Percentiles rank a stretch among this genome's conserved stretches.
These are phyloP conservation scores for Ophiostoma ulmi DNA, from an alignment of 2,329 filamentous ascomycete species.

Conservation along the genomic window DNA sequence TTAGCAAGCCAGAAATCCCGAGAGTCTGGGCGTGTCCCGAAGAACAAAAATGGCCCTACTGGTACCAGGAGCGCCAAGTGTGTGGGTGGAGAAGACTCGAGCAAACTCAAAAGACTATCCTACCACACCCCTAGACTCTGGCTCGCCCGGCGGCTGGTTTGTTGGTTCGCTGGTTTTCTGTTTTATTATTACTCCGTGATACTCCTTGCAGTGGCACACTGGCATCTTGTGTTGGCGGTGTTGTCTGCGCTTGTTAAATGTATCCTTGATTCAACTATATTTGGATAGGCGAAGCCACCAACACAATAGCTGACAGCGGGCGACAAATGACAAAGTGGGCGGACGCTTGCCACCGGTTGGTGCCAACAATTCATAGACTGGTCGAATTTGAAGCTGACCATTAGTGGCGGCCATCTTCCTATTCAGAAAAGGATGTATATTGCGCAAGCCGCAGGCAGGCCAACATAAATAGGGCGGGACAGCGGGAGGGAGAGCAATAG, in stretches of 20 bases:
- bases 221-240: background rate
- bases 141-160: background rate
- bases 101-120: background rate
- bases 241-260: background rate
- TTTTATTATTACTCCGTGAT: background rate
- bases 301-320: background rate
- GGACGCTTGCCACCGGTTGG: background rate
- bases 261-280: background rate
- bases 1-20: constrained; percentile 15
- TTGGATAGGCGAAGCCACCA: background rate
- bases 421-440: background rate
- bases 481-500: background rate
- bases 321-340: background rate
- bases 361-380: background rate
- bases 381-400: background rate
- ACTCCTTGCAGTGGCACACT: background rate
- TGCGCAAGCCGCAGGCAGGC: background rate
- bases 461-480: background rate
- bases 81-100: constrained; percentile 7
- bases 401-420: background rate
- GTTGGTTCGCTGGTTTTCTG: background rate
- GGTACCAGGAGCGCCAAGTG: constrained; percentile 2
- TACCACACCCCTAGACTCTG: constrained; percentile 2
- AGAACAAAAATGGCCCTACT: constrained; percentile 6
- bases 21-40: constrained; percentile 21